These are phyloP conservation scores for Pseudocercospora eumusae DNA, from an alignment of 2,329 filamentous ascomycete species.

Conservation along the genomic window DNA sequence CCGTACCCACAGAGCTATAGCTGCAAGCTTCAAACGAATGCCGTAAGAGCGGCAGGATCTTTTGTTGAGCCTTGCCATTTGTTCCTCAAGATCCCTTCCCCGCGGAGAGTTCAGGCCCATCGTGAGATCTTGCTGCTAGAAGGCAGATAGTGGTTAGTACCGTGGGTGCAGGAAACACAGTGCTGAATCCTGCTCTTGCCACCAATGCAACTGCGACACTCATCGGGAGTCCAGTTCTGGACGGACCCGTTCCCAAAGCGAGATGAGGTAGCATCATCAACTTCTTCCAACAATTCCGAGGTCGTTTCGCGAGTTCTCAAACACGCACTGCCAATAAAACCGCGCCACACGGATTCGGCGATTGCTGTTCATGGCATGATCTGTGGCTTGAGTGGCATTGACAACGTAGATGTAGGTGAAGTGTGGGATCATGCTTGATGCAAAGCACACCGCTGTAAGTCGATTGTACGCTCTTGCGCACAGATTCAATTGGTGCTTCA, in stretches of 20 bases:
- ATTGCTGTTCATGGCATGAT: not conserved
- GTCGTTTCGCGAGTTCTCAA: not conserved
- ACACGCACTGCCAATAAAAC: not conserved
- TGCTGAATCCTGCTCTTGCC: not conserved
- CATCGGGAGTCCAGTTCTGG: not conserved
- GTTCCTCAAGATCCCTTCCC: not conserved
- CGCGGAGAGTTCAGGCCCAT: not conserved
- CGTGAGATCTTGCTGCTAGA: not conserved
- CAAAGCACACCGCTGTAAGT: constrained; percentile 6
- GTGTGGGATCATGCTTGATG: not conserved
- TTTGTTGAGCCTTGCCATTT: not conserved
- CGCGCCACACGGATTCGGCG: not conserved
- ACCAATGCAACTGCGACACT: not conserved
- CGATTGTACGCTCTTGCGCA: not conserved
- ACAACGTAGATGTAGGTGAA: not conserved
- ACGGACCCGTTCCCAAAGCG: not conserved
- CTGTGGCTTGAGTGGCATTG: constrained; percentile 1
- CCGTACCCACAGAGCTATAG: not conserved
- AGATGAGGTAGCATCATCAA: not conserved
- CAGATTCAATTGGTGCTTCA: constrained; percentile 5
- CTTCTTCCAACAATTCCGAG: not conserved
- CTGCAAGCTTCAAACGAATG: not conserved
- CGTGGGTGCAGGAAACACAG: not conserved
- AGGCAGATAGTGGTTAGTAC: not conserved
- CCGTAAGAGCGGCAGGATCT: not conserved